Evolutionary conservation across 2,329 filamentous ascomycete genomes (phyloP).

Genomic region (Trichoderma koningiopsis): DNA sequence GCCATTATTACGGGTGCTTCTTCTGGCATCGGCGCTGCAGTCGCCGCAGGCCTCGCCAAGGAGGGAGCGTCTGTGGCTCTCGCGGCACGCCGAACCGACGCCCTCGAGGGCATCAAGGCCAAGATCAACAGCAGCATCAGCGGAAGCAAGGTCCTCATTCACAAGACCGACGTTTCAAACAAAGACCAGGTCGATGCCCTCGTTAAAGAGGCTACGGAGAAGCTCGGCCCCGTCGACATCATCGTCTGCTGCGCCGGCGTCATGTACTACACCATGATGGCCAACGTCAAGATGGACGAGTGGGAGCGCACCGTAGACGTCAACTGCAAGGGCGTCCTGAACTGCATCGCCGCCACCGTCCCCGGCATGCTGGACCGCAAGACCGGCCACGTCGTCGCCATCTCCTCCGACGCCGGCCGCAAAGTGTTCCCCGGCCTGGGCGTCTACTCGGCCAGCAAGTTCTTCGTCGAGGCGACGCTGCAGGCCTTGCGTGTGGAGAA

Average conservation of each 20-base stretch:
- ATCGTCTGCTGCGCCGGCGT: conserved; percentile 80
- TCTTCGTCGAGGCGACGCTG: conserved; percentile 83
- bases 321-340: conserved; percentile 80
- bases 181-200: conserved; percentile 67
- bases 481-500: conserved; percentile 76
- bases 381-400: conserved; percentile 73
- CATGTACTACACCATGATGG: conserved; percentile 91
- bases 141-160: conserved; percentile 65
- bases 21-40: conserved; percentile 76
- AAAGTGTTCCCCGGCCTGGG: conserved; percentile 81
- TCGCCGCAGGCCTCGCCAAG: conserved; percentile 66
- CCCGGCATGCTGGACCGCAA: conserved; percentile 72
- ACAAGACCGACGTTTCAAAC: conserved; percentile 73
- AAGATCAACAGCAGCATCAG: conserved; percentile 55
- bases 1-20: conserved; percentile 79
- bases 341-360: conserved; percentile 70
- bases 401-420: conserved; percentile 79
- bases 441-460: conserved; percentile 81
- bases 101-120: conserved; percentile 67
- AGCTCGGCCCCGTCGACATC: conserved; percentile 74
- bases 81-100: conserved; percentile 69
- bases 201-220: conserved; percentile 57
- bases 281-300: conserved; percentile 70
- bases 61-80: conserved; percentile 74
- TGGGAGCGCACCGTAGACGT: conserved; percentile 84